Evolutionary conservation across 129 eudicot genomes (phyloP), one percentile per base, ranked within the genome.

Genomic region (Pittosporum tobira): DNA sequence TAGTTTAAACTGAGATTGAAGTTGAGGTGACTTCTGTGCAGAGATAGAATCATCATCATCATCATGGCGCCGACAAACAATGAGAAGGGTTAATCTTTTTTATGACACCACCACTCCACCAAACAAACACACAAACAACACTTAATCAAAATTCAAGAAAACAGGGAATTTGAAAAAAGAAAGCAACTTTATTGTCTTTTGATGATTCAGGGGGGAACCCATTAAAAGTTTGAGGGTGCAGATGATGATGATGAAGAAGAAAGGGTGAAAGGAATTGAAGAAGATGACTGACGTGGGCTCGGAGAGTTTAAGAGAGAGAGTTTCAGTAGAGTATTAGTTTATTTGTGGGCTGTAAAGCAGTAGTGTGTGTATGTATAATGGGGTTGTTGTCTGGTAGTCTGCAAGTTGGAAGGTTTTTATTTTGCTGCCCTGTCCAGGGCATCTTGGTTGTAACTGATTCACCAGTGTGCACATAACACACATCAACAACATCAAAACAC

Each of bases 341-440:
- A 28, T 51, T 40, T 61, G 49, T 77, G 77, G 82, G 77, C 70
- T 71, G 82, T 77, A 77, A 77, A 77, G 82, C 58, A 56, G 74
- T 71, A n/a, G n/a, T n/a, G n/a, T n/a, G n/a, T n/a, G n/a, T n/a
- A n/a, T n/a, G n/a, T n/a, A 71, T 59, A 66, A 71, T 65, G 77
- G 77, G 24, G 37, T 53, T 53, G 74, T 67, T 71, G 82, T 71
- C 82, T 67, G 82, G 27, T 76, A 61, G n/a, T n/a, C 76, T 71
- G 69, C 73, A 70, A 76, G 69, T 76, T 76, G 81, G 73, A 63
- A 71, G 64, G 69, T 64, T 63, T n/a, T 48, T 64, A 36, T 48
- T 50, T 57, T 57, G 65, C 38, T 48, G 7, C 5, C 48, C 46
- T 6, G n/a, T 31, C 23, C 46, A 34, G 62, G 37, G 62, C 62